Base-by-base conservation (phyloP, 2,329 filamentous ascomycete genomes). In the Trichoderma asperellum region DNA sequence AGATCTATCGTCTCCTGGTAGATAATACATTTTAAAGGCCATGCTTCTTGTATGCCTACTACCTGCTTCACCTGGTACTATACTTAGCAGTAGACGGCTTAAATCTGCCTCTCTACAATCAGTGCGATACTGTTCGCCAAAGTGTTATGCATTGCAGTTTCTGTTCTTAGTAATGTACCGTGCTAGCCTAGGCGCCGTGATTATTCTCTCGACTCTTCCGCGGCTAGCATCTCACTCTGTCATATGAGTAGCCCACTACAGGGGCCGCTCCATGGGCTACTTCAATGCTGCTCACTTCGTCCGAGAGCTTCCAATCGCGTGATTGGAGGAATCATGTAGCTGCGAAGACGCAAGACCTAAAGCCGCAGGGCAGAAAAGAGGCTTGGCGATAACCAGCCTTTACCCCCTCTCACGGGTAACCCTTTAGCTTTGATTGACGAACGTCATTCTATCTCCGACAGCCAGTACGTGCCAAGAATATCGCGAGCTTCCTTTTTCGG, bases 271-370 rank as follows among this genome's bases (percentile, higher is more conserved):
- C 5, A 49, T 21, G 5, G 40, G 3, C 37, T 34, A 61, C 21
- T 6, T n/a, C 27, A 61, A 49, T 49, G 59, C 59, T 27, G 11
- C 32, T 21, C 57, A 29, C 24, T 37, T 21, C 37, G 29, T 49
- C 32, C 10, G 29, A 24, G 29, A 5, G 11, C 40, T 56, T 37
- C 10, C 7, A 21, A 16, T 21, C n/a, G 16, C 32, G 32, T 34
- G 53, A 66, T 66, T 66, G 63, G 63, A 66, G 63, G 63, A 58
- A 66, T 67, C 53, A 52, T 52, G 27, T 67, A 40, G 8, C n/a
- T 47, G 64, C 53, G 55, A 67, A 37, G 52, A 52, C 49, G 12
- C 29, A 65, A 35, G 35, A 56, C 18, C 52, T 56, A 18, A 49
- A 11, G 21, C 16, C 0, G 10, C 24, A 65, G 52, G 35, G 35